These are phyloP conservation scores for Colletotrichum chrysophilum DNA, from an alignment of 2,329 filamentous ascomycete species.

Conservation along the genomic window DNA sequence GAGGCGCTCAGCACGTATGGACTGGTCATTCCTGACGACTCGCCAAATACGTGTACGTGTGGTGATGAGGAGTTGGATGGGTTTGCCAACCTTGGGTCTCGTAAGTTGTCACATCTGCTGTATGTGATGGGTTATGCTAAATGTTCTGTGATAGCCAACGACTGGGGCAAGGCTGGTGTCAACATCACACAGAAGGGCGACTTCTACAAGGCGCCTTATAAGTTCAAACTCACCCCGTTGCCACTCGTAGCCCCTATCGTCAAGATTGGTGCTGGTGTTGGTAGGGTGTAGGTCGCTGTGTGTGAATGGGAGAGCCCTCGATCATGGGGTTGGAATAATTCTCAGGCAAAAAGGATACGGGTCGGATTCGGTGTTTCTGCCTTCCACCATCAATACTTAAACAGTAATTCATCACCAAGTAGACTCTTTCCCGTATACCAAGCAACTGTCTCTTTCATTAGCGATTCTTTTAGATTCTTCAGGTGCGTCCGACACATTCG, in stretches of 20 bases:
- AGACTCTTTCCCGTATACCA: too few species aligned
- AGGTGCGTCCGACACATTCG: background rate
- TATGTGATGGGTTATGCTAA: slow-evolving; percentile 25
- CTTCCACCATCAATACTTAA: background rate
- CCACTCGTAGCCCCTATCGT: slow-evolving; percentile 44
- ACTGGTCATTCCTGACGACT: slow-evolving; percentile 59
- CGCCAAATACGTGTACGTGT: slow-evolving; percentile 56
- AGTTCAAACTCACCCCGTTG: slow-evolving; percentile 52
- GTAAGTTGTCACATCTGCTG: slow-evolving; percentile 36
- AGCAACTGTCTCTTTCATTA: too few species aligned
- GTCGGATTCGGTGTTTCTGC: background rate
- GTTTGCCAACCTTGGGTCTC: slow-evolving; percentile 57
- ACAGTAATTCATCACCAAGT: rapidly evolving
- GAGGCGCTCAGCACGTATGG: slow-evolving; percentile 60
- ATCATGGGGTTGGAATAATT: rapidly evolving
- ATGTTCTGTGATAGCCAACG: slow-evolving; percentile 35
- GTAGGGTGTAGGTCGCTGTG: slow-evolving; percentile 36
- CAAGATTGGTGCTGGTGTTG: slow-evolving; percentile 49
- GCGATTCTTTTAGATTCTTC: too few species aligned
- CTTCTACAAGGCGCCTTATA: slow-evolving; percentile 53
- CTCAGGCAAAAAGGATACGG: rapidly evolving
- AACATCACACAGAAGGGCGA: slow-evolving; percentile 58
- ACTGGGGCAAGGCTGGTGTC: slow-evolving; percentile 51
- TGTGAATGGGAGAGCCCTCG: background rate
- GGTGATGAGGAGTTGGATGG: slow-evolving; percentile 61